These are phyloP conservation scores for Lablab purpureus DNA, from an alignment of 306 rosid species.

Conservation along the genomic window DNA sequence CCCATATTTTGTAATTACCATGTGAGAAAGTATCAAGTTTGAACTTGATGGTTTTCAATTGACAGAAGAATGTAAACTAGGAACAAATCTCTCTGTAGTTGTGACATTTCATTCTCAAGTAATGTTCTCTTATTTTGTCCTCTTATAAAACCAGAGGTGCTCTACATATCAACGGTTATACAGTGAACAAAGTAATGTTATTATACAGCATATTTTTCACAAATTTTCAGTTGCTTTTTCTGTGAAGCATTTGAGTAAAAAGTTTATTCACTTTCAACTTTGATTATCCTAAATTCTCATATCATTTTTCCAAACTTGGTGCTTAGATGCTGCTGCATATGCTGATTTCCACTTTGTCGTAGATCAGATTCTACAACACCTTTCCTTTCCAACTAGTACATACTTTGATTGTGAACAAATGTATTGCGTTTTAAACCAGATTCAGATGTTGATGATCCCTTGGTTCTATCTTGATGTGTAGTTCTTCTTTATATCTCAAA, in stretches of 20 bases:
- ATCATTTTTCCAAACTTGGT: slow-evolving; percentile 4
- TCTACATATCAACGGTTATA: slow-evolving; percentile 33
- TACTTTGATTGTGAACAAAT: neutral
- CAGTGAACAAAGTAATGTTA: slow-evolving; percentile 33
- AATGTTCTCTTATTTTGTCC: slow-evolving; percentile 48
- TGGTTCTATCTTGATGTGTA: neutral
- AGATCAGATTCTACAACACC: neutral
- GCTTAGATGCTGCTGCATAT: neutral
- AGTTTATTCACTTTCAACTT: neutral
- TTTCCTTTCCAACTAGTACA: neutral
- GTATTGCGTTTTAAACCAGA: neutral
- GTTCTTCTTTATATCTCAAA: neutral
- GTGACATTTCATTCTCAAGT: slow-evolving; percentile 53
- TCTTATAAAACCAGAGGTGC: slow-evolving; percentile 36
- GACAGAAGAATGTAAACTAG: slow-evolving; percentile 54
- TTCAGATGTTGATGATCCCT: neutral
- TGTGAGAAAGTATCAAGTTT: slow-evolving; percentile 50
- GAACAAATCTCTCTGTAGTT: slow-evolving; percentile 45
- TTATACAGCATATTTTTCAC: slow-evolving; percentile 33
- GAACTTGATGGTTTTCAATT: slow-evolving; percentile 48
- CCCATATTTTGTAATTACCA: slow-evolving; percentile 51
- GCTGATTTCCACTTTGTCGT: neutral
- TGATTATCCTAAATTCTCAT: neutral
- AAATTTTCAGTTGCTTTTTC: slow-evolving; percentile 1
- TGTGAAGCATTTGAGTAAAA: slow-evolving; percentile 7